These are phyloP conservation scores for Wallacemonas collosoma DNA, from an alignment of 208 protist genomes.

Conservation along the genomic window DNA sequence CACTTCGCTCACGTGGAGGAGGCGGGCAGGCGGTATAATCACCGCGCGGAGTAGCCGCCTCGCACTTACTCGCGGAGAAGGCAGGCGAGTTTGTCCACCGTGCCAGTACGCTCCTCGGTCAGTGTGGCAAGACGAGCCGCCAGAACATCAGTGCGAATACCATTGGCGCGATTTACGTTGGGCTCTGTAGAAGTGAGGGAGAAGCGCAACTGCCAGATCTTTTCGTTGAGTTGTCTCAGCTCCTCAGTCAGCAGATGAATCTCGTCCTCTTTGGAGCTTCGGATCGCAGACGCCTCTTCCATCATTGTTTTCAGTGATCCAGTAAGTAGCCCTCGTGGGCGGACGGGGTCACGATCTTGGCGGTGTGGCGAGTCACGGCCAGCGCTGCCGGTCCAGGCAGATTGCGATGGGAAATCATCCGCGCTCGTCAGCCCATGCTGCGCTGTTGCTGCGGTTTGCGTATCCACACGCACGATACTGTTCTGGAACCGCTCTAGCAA, in stretches of 20 bases:
- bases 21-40: no score
- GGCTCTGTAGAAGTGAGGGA: constrained; percentile 15
- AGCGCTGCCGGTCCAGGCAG: background rate
- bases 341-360: background rate
- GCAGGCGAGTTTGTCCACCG: constrained; percentile 54
- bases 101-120: constrained; percentile 39
- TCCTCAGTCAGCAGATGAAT: constrained; percentile 77
- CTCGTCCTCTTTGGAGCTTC: constrained; percentile 64
- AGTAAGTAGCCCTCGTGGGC: constrained; percentile 19
- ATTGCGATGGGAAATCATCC: constrained; percentile 9
- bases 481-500: constrained; percentile 25
- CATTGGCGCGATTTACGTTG: constrained; percentile 2
- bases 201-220: constrained; percentile 79
- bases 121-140: constrained; percentile 32
- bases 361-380: background rate
- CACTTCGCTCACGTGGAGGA: no score
- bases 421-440: background rate
- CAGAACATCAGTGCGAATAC: constrained; percentile 2
- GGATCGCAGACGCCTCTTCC: constrained; percentile 57
- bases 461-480: constrained; percentile 20
- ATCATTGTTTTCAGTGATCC: constrained; percentile 54
- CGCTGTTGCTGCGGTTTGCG: background rate
- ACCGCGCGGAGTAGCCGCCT: no score
- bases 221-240: constrained; percentile 70
- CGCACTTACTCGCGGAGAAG: constrained; percentile 25